Conservation (phyloP, 352 stramenopile species). For the Globisporangium emineosum region DNA sequence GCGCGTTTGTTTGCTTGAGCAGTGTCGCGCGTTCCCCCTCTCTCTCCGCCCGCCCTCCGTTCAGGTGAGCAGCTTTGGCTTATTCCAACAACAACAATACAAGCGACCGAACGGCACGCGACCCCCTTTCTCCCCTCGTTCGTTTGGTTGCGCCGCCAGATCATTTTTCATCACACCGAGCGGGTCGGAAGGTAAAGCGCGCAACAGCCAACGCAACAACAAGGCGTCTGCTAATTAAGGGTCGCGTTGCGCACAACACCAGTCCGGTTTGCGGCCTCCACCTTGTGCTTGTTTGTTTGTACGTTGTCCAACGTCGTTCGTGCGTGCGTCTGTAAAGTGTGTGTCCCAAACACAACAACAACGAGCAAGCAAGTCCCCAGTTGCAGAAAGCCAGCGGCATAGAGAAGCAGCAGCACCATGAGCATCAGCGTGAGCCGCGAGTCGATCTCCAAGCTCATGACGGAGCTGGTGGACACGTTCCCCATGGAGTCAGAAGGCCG, state of each 20-base stretch:
- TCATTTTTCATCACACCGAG: slow-evolving; percentile 11
- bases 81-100: background rate
- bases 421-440: slow-evolving; percentile 79
- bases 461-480: slow-evolving; percentile 78
- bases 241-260: slow-evolving; percentile 3
- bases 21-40: background rate
- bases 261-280: background rate
- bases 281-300: slow-evolving; percentile 1
- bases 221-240: slow-evolving; percentile 2
- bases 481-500: slow-evolving; percentile 72
- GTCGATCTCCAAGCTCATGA: slow-evolving; percentile 86
- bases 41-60: background rate
- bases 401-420: slow-evolving; percentile 29
- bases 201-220: background rate
- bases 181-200: background rate
- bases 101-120: slow-evolving; percentile 2
- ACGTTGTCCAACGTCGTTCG: background rate
- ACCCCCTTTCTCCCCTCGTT: background rate
- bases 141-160: slow-evolving; percentile 6
- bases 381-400: background rate
- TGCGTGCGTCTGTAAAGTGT: slow-evolving; percentile 7
- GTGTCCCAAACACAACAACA: slow-evolving; percentile 4
- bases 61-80: background rate
- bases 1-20: background rate
- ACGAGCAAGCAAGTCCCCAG: slow-evolving; percentile 4